Evolutionary conservation across 2,329 filamentous ascomycete species (phyloP).

Genomic region (Epichloe typhina): DNA sequence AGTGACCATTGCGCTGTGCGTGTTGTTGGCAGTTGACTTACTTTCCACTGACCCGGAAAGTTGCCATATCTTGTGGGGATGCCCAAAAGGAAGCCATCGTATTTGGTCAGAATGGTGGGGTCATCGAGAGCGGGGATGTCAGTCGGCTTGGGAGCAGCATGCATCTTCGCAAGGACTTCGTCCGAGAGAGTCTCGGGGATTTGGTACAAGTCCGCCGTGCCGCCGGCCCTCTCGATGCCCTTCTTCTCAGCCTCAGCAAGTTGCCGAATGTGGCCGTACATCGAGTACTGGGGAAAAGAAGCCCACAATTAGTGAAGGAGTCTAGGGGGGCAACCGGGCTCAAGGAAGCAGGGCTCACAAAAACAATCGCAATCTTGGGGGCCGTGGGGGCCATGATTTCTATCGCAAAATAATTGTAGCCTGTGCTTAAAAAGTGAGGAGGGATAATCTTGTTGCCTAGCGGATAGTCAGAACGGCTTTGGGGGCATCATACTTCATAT

Average conservation of each 20-base stretch:
- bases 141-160: constrained; percentile 65
- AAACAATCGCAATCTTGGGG: constrained; percentile 85
- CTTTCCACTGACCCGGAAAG: constrained; percentile 93
- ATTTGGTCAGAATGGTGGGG: constrained; percentile 49
- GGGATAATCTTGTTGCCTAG: no score
- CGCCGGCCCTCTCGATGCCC: constrained; percentile 80
- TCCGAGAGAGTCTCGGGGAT: constrained; percentile 74
- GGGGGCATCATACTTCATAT: no score
- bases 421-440: no score
- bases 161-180: constrained; percentile 81
- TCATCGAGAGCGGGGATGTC: constrained; percentile 50
- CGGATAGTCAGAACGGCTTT: no score
- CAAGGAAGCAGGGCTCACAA: constrained; percentile 40
- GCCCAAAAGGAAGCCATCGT: constrained; percentile 84
- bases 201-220: constrained; percentile 72
- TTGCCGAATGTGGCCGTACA: constrained; percentile 80
- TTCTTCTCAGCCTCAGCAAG: constrained; percentile 82
- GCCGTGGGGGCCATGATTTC: constrained; percentile 78
- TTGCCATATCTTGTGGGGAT: constrained; percentile 95
- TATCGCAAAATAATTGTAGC: background rate
- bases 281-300: constrained; percentile 54
- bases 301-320: background rate
- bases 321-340: background rate
- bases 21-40: constrained; percentile 6
- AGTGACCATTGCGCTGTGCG: background rate